phyloP scores from a whole-genome alignment of 192 early-diverging fungal species.

The Coemansia sp. region DNA sequence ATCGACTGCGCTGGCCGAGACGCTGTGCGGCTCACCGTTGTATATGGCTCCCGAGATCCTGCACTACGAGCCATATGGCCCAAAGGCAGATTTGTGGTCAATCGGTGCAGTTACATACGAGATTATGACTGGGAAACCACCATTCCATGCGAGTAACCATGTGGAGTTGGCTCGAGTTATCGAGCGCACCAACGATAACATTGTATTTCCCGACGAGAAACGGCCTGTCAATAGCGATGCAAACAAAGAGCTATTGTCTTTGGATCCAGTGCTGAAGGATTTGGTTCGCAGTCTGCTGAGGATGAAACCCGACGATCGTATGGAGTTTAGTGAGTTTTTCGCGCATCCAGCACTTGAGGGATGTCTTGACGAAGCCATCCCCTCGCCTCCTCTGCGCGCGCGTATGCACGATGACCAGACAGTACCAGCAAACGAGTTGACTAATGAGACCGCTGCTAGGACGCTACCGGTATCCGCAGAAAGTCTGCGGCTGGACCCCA shows the following conservation, averaged over 20 bases:
- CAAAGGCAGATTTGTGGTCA: constrained; percentile 96
- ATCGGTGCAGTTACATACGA: constrained; percentile 94
- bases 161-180: constrained; percentile 90
- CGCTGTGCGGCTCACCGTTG: constrained; percentile 94
- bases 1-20: constrained; percentile 83
- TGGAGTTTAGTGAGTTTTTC: constrained; percentile 95
- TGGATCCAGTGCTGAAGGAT: constrained; percentile 45
- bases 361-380: background rate
- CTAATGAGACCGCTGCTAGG: background rate
- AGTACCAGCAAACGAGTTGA: background rate
- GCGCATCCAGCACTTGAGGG: constrained; percentile 66
- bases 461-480: background rate
- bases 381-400: background rate
- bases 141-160: constrained; percentile 91
- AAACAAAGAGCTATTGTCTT: background rate
- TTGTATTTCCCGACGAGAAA: constrained; percentile 80
- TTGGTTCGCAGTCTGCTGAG: constrained; percentile 81
- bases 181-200: constrained; percentile 78
- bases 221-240: background rate
- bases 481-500: background rate
- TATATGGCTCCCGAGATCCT: constrained; percentile 94
- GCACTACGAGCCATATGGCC: constrained; percentile 89
- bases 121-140: constrained; percentile 86
- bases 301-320: constrained; percentile 83
- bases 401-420: background rate